phyloP scores from a whole-genome alignment of 768 basidiomycete genomes.

The Pholiota molesta region DNA sequence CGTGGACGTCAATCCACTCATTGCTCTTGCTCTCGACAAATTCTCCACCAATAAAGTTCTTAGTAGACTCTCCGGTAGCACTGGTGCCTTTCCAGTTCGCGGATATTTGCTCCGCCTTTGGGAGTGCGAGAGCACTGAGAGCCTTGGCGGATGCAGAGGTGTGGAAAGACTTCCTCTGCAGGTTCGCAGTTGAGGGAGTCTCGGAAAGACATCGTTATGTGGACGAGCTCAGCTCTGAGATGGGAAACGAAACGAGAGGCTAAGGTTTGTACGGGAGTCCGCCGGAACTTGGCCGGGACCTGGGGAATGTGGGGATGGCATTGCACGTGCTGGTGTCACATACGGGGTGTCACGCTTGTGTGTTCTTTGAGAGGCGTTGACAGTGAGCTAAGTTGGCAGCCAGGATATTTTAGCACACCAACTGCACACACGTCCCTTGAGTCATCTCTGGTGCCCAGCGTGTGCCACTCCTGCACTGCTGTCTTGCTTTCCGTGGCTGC shows the following conservation, averaged over 20 bases:
- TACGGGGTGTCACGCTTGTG: no score
- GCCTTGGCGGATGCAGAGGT: slow-evolving; percentile 49
- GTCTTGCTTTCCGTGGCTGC: not conserved
- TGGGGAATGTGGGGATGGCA: not conserved
- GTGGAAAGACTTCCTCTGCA: slow-evolving; percentile 40
- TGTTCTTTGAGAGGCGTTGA: no score
- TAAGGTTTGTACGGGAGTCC: not conserved
- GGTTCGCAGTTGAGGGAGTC: slow-evolving; percentile 33
- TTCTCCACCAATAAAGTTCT: slow-evolving; percentile 90
- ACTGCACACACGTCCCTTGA: no score
- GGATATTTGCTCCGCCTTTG: slow-evolving; percentile 71
- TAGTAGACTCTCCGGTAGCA: slow-evolving; percentile 83
- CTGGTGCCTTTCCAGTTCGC: slow-evolving; percentile 86
- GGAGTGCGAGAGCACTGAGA: slow-evolving; percentile 55
- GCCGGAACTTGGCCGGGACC: not conserved
- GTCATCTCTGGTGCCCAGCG: no score
- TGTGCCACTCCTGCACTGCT: no score
- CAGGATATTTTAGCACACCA: no score
- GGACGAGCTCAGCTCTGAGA: not conserved
- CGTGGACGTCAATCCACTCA: slow-evolving; percentile 85
- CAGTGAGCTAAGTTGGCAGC: no score
- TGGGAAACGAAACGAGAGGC: not conserved
- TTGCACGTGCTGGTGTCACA: no score
- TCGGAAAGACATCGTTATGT: slow-evolving; percentile 33
- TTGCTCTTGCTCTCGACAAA: slow-evolving; percentile 81